Evolutionary conservation across 192 early-diverging fungal species (phyloP).

Genomic region (Spizellomyces sp.): DNA sequence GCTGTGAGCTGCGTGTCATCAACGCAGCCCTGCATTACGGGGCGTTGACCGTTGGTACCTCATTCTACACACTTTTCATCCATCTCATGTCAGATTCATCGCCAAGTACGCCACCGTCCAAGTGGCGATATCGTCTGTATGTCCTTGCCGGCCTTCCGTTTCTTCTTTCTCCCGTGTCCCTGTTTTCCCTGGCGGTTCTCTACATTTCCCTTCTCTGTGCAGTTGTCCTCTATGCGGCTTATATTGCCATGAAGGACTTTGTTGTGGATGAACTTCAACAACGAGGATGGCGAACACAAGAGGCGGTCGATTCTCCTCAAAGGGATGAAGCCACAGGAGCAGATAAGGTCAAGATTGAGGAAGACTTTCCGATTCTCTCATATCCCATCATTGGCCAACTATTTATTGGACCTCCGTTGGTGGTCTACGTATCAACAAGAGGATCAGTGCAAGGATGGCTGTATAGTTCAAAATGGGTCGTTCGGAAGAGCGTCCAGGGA

Average conservation of each 20-base stretch:
- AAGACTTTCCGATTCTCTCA: neutral
- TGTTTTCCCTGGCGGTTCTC: neutral
- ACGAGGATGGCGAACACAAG: neutral
- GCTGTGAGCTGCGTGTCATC: no score
- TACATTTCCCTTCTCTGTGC: slow-evolving; percentile 6
- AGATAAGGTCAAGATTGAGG: neutral
- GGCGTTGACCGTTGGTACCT: no score
- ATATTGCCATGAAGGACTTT: slow-evolving; percentile 9
- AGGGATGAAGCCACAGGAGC: neutral
- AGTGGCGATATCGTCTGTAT: slow-evolving; percentile 49
- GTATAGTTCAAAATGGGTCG: neutral
- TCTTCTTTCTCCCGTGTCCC: slow-evolving; percentile 6
- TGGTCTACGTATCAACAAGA: slow-evolving; percentile 1
- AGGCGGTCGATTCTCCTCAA: neutral
- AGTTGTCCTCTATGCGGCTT: neutral
- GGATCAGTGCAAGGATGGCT: neutral
- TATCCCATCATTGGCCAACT: neutral
- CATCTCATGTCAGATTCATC: no score
- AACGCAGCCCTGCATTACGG: no score
- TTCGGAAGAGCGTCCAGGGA: neutral
- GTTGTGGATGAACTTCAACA: neutral
- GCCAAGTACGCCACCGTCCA: neutral
- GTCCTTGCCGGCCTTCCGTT: slow-evolving; percentile 3
- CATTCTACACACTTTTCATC: no score
- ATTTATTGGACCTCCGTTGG: neutral